phyloP scores from a whole-genome alignment of 2,329 filamentous ascomycete species.

The Trichoderma polysporum region DNA sequence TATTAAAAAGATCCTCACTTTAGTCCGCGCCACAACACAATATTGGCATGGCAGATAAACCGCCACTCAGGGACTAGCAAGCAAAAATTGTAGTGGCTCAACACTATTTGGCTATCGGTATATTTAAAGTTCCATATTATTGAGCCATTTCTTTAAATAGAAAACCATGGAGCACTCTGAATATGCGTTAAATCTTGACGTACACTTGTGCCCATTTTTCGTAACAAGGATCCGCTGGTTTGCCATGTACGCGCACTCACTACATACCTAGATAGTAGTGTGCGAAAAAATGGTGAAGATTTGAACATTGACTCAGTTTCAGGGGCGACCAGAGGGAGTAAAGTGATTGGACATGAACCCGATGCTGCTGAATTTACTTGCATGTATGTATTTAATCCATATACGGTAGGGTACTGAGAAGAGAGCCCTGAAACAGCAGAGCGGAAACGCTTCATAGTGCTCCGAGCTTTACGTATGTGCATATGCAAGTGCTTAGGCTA shows the following conservation, averaged over 20 bases:
- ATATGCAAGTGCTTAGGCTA: background rate
- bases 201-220: background rate
- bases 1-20: background rate
- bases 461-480: background rate
- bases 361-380: background rate
- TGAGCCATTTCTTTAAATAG: slow-evolving; percentile 37
- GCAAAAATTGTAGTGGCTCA: background rate
- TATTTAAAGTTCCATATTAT: slow-evolving; percentile 44
- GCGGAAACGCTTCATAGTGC: background rate
- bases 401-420: background rate
- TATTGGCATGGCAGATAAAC: background rate
- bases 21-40: background rate
- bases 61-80: background rate
- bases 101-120: background rate
- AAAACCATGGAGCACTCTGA: background rate
- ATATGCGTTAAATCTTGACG: background rate
- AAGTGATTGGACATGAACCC: background rate
- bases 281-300: background rate
- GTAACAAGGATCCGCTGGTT: background rate
- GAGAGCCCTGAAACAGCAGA: background rate
- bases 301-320: background rate
- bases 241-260: background rate
- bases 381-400: background rate
- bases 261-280: background rate
- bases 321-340: no score